These are phyloP conservation scores for Diddensiella caesifluorescens DNA, from an alignment of 805 yeast genomes.

Conservation along the genomic window DNA sequence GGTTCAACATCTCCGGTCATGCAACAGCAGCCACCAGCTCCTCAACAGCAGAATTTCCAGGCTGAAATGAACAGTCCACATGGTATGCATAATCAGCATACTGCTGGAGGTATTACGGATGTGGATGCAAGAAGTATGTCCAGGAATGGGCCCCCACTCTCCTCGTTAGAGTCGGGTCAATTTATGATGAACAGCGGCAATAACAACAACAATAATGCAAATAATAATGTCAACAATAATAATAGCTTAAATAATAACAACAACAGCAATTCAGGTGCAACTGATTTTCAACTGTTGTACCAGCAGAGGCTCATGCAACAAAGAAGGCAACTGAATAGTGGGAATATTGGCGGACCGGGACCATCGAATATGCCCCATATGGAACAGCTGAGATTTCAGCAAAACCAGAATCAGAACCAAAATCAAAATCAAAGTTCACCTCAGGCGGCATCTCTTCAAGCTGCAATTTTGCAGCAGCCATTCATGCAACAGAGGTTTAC, in stretches of 20 bases:
- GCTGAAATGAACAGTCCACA: conserved; percentile 28
- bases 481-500: conserved; percentile 10
- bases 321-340: conserved; percentile 2
- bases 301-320: conserved; percentile 17
- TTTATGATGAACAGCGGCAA: background rate
- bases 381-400: conserved; percentile 1
- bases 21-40: conserved; percentile 10
- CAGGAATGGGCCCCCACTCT: background rate
- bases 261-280: background rate
- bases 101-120: background rate
- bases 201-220: background rate
- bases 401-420: background rate
- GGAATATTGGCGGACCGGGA: background rate
- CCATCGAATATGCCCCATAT: background rate
- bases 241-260: background rate
- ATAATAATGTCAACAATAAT: background rate
- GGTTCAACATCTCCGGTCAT: conserved; percentile 15
- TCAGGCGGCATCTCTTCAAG: too few species aligned
- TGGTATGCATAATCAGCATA: background rate
- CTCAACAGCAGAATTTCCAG: background rate
- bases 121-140: too few species aligned
- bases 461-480: background rate
- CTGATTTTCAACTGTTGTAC: conserved; percentile 16
- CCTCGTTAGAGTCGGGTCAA: background rate
- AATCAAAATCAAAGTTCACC: too few species aligned